phyloP scores from a whole-genome alignment of 2,329 filamentous ascomycete genomes.

The Verticillium zaregamsianum region DNA sequence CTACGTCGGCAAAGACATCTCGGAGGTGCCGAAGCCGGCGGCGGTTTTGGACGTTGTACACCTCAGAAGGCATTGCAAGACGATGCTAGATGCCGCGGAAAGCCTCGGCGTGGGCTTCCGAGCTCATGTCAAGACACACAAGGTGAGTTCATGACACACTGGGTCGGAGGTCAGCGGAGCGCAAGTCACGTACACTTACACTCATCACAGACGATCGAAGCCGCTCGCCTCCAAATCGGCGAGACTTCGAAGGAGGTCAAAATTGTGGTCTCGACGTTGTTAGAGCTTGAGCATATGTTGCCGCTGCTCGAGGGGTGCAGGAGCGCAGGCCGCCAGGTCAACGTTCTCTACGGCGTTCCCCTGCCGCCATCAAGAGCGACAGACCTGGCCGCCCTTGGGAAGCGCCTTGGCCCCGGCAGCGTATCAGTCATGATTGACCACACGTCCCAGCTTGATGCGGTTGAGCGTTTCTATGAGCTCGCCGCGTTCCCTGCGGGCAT shows the following conservation, averaged over 20 bases:
- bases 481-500: constrained; percentile 29
- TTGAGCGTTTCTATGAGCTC: constrained; percentile 25
- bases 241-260: constrained; percentile 32
- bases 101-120: constrained; percentile 50
- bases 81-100: constrained; percentile 48
- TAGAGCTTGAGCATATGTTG: constrained; percentile 52
- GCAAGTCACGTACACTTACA: background rate
- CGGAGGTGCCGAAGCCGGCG: constrained; percentile 46
- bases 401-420: constrained; percentile 36
- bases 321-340: constrained; percentile 13
- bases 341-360: constrained; percentile 58
- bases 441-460: constrained; percentile 35
- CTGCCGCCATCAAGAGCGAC: constrained; percentile 48
- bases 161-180: too few relatives aligned
- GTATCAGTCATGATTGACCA: constrained; percentile 57
- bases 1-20: constrained; percentile 20
- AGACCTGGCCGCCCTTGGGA: constrained; percentile 42
- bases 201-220: constrained; percentile 43
- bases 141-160: constrained; percentile 31
- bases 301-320: constrained; percentile 31
- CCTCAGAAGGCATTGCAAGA: constrained; percentile 48
- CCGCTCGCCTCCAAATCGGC: constrained; percentile 52
- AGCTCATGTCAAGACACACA: constrained; percentile 64
- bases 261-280: constrained; percentile 56
- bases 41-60: constrained; percentile 51